Evolutionary conservation across 169 alveolate genomes (phyloP), one percentile per base, ranked within the genome.

Genomic region (Sarcocystis neurona): DNA sequence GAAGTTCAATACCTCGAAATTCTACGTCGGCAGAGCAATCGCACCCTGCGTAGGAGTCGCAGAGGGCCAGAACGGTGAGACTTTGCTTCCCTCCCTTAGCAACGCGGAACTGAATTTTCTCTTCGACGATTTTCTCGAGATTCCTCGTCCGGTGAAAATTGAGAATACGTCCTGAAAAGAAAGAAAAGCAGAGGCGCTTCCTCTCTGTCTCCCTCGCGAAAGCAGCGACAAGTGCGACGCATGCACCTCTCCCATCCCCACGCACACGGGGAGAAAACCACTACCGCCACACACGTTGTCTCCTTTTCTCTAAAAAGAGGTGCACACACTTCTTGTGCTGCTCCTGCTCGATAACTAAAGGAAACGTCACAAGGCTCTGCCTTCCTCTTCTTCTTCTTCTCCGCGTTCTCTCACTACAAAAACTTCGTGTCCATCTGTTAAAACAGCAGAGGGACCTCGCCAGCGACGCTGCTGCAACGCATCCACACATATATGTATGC

Each of bases 41-140:
- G 53, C 85, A 46, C n/a, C 93, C 93, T 20, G 91, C 80, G 37
- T 90, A 90, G 77, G 91, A 85, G 56, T 90, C 93, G 87, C 93
- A 90, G 37, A 80, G 53, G 56, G 89, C 88, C 23, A 48, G 53
- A 50, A 85, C 87, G 30, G 80, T 66, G 80, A 85, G 37, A 20
- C 37, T 60, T 53, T 85, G 85, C 87, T 90, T 90, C 27, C 93
- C 93, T 34, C 75, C 86, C 70, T 84, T 43, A 44, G 78, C 75
- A 41, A 90, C 90, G n/a, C 86, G 56, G 75, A 89, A 90, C 68
- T 84, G 93, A 2, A 90, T 30, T 46, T 68, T 56, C 41, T 85
- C 93, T 47, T 85, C 85, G 37, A 85, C 93, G 34, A 75, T 89
- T 30, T 84, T 53, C 84, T 90, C 93, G 48, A 70, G 78, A 30